phyloP scores from a whole-genome alignment of 225 moss, liverwort and hornwort species.

The Thuidium tamariscinum region DNA sequence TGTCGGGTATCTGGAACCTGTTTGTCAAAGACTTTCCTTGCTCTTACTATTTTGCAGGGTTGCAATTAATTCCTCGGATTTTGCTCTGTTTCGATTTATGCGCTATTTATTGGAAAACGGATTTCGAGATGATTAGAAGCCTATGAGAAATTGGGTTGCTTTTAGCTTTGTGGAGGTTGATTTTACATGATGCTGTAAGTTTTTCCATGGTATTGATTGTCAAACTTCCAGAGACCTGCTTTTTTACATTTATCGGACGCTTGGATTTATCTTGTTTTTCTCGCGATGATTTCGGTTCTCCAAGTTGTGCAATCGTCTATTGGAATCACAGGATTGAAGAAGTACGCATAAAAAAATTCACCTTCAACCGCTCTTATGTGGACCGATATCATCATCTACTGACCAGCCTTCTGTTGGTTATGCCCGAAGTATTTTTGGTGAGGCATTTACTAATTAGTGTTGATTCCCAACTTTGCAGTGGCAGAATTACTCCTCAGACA shows the following conservation, averaged over 20 bases:
- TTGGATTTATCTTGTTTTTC: background rate
- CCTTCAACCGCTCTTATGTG: background rate
- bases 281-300: background rate
- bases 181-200: background rate
- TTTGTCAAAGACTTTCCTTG: background rate
- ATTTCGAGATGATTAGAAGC: background rate
- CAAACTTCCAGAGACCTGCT: background rate
- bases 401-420: background rate
- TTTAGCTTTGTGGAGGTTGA: background rate
- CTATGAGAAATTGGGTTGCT: background rate
- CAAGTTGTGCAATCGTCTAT: background rate
- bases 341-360: background rate
- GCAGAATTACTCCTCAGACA: constrained; percentile 24
- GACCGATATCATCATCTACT: background rate
- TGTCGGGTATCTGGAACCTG: background rate
- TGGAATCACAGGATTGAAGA: background rate
- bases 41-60: background rate
- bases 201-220: background rate
- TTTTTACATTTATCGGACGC: background rate
- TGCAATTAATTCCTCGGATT: background rate
- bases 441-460: background rate
- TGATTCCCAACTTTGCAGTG: background rate
- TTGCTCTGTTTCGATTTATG: background rate
- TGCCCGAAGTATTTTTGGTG: background rate
- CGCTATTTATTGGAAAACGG: background rate